Percentiles rank a stretch among this genome's conserved stretches.
Conservation (phyloP, 164 flowering plant genomes). For the Aristolochia contorta region DNA sequence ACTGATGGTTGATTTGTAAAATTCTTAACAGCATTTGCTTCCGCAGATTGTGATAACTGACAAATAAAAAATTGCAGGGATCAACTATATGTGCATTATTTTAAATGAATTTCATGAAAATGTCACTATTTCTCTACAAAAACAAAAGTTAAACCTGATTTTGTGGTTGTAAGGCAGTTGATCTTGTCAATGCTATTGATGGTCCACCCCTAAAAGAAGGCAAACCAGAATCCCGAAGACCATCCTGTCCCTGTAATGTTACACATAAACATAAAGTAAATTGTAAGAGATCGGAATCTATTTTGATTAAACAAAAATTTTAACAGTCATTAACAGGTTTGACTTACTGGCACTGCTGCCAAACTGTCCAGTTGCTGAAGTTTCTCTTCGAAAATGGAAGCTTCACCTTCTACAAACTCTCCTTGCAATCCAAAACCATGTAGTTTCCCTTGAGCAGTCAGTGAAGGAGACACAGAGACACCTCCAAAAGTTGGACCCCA, state of each 20-base stretch:
- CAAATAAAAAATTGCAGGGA: not conserved
- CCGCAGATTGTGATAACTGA: constrained; percentile 12
- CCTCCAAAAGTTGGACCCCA: constrained; percentile 15
- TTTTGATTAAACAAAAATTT: not conserved
- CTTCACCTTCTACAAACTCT: constrained; percentile 13
- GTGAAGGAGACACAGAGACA: constrained; percentile 16
- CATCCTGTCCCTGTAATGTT: constrained; percentile 18
- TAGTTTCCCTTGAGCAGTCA: constrained; percentile 13
- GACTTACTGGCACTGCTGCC: constrained; percentile 7
- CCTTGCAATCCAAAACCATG: constrained; percentile 20
- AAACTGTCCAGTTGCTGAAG: constrained; percentile 10
- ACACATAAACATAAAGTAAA: not conserved
- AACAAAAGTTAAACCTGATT: constrained; percentile 13
- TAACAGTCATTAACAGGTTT: not conserved
- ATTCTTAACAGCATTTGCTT: constrained; percentile 11
- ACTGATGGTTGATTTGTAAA: constrained; percentile 10
- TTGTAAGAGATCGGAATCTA: not conserved
- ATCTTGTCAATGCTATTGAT: constrained; percentile 6
- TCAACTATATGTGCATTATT: not conserved
- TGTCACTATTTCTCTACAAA: not conserved
- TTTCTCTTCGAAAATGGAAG: constrained; percentile 9
- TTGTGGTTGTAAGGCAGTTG: constrained; percentile 15
- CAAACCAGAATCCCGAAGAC: constrained; percentile 7
- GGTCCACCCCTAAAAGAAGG: constrained; percentile 13
- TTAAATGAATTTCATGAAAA: not conserved